These are phyloP conservation scores for Starmerella apicola DNA, from an alignment of 805 yeast species.

Conservation along the genomic window DNA sequence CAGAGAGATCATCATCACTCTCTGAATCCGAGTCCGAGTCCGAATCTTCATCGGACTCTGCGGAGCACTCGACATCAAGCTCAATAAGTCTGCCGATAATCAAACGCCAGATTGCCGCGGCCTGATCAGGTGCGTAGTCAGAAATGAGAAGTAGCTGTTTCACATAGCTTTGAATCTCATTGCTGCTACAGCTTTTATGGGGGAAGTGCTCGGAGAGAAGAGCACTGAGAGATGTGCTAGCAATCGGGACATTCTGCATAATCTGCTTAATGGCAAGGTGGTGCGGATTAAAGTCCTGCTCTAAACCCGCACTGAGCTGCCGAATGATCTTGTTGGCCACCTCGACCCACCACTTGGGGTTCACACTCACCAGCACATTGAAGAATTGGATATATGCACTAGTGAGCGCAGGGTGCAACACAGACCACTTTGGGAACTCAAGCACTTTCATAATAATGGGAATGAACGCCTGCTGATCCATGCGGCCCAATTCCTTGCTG, in stretches of 20 bases:
- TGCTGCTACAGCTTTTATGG: constrained; percentile 49
- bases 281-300: constrained; percentile 31
- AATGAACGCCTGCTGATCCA: constrained; percentile 40
- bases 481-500: constrained; percentile 50
- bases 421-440: constrained; percentile 47
- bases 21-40: constrained; percentile 11
- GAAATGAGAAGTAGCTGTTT: constrained; percentile 47
- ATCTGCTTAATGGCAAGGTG: constrained; percentile 58
- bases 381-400: constrained; percentile 57
- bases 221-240: constrained; percentile 50
- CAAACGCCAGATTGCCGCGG: constrained; percentile 64
- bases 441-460: constrained; percentile 50
- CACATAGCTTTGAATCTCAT: constrained; percentile 40
- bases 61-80: constrained; percentile 83
- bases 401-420: constrained; percentile 33
- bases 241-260: constrained; percentile 67
- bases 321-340: constrained; percentile 57
- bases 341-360: constrained; percentile 83
- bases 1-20: constrained; percentile 27
- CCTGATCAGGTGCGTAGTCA: constrained; percentile 64
- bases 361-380: constrained; percentile 64
- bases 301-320: constrained; percentile 37
- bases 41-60: constrained; percentile 29
- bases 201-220: constrained; percentile 58
- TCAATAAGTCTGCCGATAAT: constrained; percentile 70